Evolutionary conservation across 805 yeast genomes (phyloP).

Genomic region (Yarrowia sp.): DNA sequence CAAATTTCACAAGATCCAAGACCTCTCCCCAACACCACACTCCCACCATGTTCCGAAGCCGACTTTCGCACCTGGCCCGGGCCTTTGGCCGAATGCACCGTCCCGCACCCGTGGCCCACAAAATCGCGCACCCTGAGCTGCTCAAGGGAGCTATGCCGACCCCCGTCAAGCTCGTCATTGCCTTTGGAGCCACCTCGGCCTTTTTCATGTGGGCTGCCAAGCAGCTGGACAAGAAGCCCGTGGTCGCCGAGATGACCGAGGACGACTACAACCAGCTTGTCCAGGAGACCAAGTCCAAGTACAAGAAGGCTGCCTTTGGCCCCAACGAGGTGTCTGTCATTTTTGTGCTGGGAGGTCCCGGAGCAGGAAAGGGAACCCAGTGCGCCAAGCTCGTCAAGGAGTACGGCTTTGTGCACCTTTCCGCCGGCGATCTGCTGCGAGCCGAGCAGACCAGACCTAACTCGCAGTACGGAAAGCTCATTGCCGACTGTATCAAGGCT

Average conservation of each 20-base stretch:
- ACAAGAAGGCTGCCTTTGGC: constrained; percentile 56
- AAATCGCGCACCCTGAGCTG: neutral
- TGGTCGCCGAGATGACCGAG: constrained; percentile 46
- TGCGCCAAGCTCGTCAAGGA: constrained; percentile 84
- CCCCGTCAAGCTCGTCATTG: constrained; percentile 36
- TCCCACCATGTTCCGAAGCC: constrained; percentile 19
- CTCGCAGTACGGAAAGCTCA: constrained; percentile 83
- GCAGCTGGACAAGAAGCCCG: constrained; percentile 46
- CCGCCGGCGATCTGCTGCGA: constrained; percentile 96
- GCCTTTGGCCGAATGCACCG: neutral
- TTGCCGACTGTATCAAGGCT: constrained; percentile 81
- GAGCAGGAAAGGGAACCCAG: constrained; percentile 98
- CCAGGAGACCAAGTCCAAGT: constrained; percentile 44
- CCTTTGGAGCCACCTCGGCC: constrained; percentile 45
- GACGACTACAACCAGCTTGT: constrained; percentile 51
- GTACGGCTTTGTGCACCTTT: constrained; percentile 81
- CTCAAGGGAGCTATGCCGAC: constrained; percentile 30
- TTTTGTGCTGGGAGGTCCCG: constrained; percentile 96
- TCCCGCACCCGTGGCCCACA: neutral
- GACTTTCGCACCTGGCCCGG: constrained; percentile 23
- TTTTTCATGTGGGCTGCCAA: constrained; percentile 48
- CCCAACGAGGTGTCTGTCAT: constrained; percentile 76
- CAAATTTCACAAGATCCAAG: neutral
- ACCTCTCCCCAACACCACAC: neutral
- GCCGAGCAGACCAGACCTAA: constrained; percentile 88